Evolutionary conservation across 2,329 filamentous ascomycete genomes (phyloP), one percentile per base, ranked within the genome.

Genomic region (Chaetomium olivaceum): DNA sequence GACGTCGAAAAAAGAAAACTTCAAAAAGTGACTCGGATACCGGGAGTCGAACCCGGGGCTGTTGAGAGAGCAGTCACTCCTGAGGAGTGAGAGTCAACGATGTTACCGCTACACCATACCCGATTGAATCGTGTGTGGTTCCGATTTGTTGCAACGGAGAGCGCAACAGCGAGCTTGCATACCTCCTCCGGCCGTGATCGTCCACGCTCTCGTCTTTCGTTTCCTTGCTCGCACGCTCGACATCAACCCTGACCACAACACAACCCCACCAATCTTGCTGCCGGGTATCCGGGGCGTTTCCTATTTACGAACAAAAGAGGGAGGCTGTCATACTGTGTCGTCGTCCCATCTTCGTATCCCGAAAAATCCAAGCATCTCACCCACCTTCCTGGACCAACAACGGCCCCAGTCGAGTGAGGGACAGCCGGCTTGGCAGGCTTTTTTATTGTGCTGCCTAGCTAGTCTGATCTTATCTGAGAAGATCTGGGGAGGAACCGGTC

Each of bases 41-140:
- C 62, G 66, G 66, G 66, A 65, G 66, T 67, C 62, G 62, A 65
- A 66, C 64, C 64, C 64, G 59, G 64, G 59, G 64, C 64, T 66
- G 64, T 62, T 66, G 64, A 66, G 64, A 61, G 36, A 59, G 31
- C 59, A 58, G 55, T 66, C 64, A 62, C 55, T 62, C 23, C 55
- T 62, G 19, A 36, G 59, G 25, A 66, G 59, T 66, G 64, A 66
- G 64, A 66, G 64, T 66, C 64, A 66, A 62, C 64, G 64, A 66
- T 66, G 64, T 66, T 66, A 66, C 64, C 64, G 59, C 59, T 66
- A 66, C 64, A 66, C 64, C 64, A 66, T 59, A 66, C 64, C 64
- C 64, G 64, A 66, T 58, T 58, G n/a, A 62, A 66, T 66, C 64
- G 65, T 54, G 59, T 43, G 33, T 67, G 62, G 65, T 61, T 59